A percentile compares a stretch with the other conserved stretches of the same genome.
Conservation (phyloP, 1,284 basidiomycete species). For the Anthracocystis panici-leucophaei region DNA sequence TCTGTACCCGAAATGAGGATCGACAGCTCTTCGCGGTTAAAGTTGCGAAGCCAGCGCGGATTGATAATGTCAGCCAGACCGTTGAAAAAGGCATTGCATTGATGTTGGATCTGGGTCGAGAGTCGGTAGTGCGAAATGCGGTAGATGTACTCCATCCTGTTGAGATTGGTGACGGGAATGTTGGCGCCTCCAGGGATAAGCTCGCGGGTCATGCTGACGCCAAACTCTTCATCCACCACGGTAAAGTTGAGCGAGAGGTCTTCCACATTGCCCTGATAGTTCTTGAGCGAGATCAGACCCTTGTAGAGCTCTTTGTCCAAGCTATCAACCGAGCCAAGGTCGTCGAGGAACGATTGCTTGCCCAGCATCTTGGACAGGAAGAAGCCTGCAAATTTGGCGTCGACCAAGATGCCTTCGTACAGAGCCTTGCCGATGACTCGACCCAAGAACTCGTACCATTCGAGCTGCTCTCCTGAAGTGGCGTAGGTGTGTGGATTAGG, state of each 20-base stretch:
- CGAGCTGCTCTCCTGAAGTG: slow-evolving; percentile 57
- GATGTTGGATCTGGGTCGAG: slow-evolving; percentile 82
- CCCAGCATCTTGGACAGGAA: slow-evolving; percentile 81
- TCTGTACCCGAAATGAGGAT: slow-evolving; percentile 65
- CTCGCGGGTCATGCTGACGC: slow-evolving; percentile 81
- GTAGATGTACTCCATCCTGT: slow-evolving; percentile 87
- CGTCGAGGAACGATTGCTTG: slow-evolving; percentile 65
- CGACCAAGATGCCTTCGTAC: slow-evolving; percentile 96
- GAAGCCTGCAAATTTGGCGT: slow-evolving; percentile 94
- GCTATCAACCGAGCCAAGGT: slow-evolving; percentile 63
- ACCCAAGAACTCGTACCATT: slow-evolving; percentile 95
- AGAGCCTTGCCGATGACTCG: slow-evolving; percentile 93
- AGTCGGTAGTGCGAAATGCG: slow-evolving; percentile 89
- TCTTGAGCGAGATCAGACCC: slow-evolving; percentile 91
- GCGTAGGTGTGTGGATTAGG: slow-evolving; percentile 80
- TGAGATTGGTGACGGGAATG: slow-evolving; percentile 87
- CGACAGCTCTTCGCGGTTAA: slow-evolving; percentile 65
- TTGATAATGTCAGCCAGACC: slow-evolving; percentile 67
- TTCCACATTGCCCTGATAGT: slow-evolving; percentile 87
- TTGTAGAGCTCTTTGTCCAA: slow-evolving; percentile 83
- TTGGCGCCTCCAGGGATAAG: slow-evolving; percentile 86
- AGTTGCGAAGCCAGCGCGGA: slow-evolving; percentile 66
- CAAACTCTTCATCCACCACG: slow-evolving; percentile 91
- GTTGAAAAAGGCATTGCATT: slow-evolving; percentile 78
- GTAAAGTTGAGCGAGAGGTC: slow-evolving; percentile 94